Percentiles rank a stretch among this genome's conserved stretches.
These are phyloP conservation scores for Globisporangium takayamanum DNA, from an alignment of 352 stramenopile species.

Conservation along the genomic window DNA sequence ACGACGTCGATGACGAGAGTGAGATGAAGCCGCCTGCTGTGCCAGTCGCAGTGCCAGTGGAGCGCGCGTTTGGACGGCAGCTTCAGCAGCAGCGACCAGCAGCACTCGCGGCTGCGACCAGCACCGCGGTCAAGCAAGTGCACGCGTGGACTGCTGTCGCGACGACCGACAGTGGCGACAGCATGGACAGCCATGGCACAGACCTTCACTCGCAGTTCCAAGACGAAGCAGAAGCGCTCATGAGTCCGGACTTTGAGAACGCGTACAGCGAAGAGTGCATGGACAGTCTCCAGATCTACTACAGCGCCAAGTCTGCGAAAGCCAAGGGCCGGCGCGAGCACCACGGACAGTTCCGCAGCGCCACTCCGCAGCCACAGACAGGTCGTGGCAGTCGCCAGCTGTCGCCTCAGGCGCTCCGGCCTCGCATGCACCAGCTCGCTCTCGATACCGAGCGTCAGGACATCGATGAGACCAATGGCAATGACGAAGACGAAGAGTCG, in stretches of 20 bases:
- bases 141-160: background rate
- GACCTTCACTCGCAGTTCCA: constrained; percentile 34
- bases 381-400: background rate
- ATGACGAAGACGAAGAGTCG: background rate
- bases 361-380: background rate
- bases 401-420: constrained; percentile 1
- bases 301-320: constrained; percentile 32
- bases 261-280: constrained; percentile 78
- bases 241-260: constrained; percentile 76
- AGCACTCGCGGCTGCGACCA: background rate
- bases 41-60: background rate
- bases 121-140: background rate
- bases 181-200: too few relatives aligned
- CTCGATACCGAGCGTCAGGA: too few relatives aligned
- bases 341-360: constrained; percentile 4
- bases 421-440: background rate
- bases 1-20: constrained; percentile 14
- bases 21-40: background rate
- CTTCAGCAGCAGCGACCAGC: background rate
- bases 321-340: constrained; percentile 11
- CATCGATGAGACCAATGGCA: background rate
- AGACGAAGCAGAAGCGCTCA: constrained; percentile 53
- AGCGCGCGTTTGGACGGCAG: background rate
- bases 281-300: constrained; percentile 71
- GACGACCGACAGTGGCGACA: constrained; percentile 4